phyloP scores from a whole-genome alignment of 2,329 filamentous ascomycete genomes.

The Fusarium pseudoanthophilum region DNA sequence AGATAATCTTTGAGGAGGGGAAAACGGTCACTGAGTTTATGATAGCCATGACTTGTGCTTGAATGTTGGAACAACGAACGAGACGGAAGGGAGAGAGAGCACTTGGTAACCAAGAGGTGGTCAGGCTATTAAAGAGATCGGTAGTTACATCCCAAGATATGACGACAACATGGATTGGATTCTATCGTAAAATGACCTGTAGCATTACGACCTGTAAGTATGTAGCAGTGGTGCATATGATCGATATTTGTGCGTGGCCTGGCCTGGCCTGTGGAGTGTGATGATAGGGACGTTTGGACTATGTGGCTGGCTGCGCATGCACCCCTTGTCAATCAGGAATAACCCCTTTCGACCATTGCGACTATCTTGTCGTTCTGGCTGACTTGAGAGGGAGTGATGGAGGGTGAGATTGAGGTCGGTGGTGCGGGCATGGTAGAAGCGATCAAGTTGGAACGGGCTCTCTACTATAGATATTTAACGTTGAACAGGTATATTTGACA shows the following conservation, averaged over 20 bases:
- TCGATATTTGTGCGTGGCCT: background rate
- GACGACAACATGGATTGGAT: background rate
- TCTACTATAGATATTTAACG: background rate
- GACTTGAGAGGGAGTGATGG: background rate
- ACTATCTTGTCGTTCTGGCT: background rate
- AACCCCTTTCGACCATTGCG: background rate
- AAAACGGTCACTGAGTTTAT: background rate
- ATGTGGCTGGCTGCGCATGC: background rate
- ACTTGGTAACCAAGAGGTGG: background rate
- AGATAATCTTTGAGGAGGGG: background rate
- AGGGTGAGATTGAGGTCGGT: background rate
- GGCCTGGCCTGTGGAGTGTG: background rate
- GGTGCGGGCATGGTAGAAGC: background rate
- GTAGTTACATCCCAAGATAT: background rate
- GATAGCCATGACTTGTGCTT: background rate
- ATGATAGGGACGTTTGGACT: background rate
- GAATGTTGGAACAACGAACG: background rate
- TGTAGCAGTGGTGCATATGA: background rate
- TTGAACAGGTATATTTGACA: background rate
- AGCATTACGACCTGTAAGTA: background rate
- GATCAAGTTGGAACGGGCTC: background rate
- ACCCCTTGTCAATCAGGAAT: background rate
- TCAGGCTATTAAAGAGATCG: background rate
- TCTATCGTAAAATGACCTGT: slow-evolving; percentile 1
- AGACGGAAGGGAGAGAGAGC: background rate